Conservation (phyloP, 108 stramenopile genomes). For the Aurantiochytrium sp. region DNA sequence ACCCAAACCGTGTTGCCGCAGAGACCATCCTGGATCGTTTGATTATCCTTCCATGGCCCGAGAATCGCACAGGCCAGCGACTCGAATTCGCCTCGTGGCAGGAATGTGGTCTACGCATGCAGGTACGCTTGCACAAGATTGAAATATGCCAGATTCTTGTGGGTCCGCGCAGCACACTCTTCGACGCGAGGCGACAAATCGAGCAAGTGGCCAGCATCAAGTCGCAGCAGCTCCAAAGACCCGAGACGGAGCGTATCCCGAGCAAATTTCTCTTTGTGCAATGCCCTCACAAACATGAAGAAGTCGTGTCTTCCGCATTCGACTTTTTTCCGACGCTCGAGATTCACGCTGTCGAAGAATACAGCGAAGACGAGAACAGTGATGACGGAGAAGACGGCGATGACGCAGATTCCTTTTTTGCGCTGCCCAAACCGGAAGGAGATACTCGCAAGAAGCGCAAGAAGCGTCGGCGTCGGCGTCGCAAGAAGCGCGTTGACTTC, state of each 20-base stretch:
- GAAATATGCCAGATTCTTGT: background rate
- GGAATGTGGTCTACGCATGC: background rate
- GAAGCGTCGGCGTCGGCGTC: background rate
- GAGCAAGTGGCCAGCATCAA: background rate
- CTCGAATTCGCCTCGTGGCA: background rate
- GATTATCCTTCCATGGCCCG: background rate
- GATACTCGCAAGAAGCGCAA: background rate
- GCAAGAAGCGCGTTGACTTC: background rate
- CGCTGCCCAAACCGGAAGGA: background rate
- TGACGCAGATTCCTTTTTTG: background rate
- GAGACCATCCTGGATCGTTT: background rate
- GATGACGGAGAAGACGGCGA: background rate
- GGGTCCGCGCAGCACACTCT: background rate
- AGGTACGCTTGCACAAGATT: background rate
- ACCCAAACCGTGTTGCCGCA: background rate
- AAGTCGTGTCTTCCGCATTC: background rate
- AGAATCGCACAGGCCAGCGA: background rate
- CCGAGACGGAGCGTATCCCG: no score
- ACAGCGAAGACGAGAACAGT: background rate
- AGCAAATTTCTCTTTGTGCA: background rate
- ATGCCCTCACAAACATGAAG: background rate
- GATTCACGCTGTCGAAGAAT: background rate
- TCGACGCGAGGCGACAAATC: background rate
- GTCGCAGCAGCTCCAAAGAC: background rate
- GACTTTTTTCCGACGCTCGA: background rate